phyloP scores from a whole-genome alignment of 2,329 filamentous ascomycete genomes.

The Pseudopithomyces chartarum region DNA sequence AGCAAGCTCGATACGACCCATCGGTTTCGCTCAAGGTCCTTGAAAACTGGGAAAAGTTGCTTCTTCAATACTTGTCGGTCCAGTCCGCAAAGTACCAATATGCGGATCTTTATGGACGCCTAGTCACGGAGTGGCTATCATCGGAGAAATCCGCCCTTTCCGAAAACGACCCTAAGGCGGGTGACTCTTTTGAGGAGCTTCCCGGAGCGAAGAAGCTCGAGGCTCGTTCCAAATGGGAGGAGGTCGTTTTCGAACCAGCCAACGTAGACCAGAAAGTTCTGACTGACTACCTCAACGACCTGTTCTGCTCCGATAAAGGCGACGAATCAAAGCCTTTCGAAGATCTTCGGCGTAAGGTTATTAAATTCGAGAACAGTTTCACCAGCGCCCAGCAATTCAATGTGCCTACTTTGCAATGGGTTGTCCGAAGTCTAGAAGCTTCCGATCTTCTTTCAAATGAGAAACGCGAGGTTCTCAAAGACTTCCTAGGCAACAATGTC shows the following conservation, averaged over 20 bases:
- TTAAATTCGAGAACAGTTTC: slow-evolving; percentile 28
- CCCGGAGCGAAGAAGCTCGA: slow-evolving; percentile 36
- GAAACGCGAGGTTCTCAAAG: slow-evolving; percentile 40
- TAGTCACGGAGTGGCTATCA: slow-evolving; percentile 44
- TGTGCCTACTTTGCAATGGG: slow-evolving; percentile 41
- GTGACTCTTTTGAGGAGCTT: slow-evolving; percentile 37
- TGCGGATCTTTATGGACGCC: slow-evolving; percentile 39
- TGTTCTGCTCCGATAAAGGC: slow-evolving; percentile 28
- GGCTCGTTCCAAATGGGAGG: slow-evolving; percentile 36
- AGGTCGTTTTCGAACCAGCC: slow-evolving; percentile 36
- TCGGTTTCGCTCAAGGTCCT: slow-evolving; percentile 41
- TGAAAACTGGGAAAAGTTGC: slow-evolving; percentile 35
- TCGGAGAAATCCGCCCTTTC: slow-evolving; percentile 24
- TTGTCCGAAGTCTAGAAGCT: slow-evolving; percentile 50
- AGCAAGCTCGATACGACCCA: slow-evolving; percentile 43
- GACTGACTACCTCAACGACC: slow-evolving; percentile 25
- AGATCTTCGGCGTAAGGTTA: slow-evolving; percentile 22
- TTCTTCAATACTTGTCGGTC: slow-evolving; percentile 36
- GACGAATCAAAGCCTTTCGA: slow-evolving; percentile 16
- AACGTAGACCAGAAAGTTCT: slow-evolving; percentile 26
- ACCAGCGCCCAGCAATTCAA: slow-evolving; percentile 38
- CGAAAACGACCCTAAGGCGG: slow-evolving; percentile 31
- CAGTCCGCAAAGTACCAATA: slow-evolving; percentile 45
- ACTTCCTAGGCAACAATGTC: slow-evolving; percentile 38
- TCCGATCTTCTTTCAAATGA: slow-evolving; percentile 52